Evolutionary conservation across 805 yeast species (phyloP).

Genomic region (Candida corydali): DNA sequence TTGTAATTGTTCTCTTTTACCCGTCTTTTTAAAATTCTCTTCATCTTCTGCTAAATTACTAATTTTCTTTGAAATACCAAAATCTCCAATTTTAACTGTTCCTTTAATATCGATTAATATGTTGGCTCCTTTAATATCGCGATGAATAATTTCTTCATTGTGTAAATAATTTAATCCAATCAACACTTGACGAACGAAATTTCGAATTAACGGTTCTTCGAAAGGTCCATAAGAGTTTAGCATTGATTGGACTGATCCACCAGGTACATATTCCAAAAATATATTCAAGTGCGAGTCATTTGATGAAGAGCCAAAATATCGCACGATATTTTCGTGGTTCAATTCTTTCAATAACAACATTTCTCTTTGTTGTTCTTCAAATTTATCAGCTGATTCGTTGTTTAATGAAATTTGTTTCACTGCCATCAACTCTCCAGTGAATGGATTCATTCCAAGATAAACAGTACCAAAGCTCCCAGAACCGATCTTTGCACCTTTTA

Average conservation of each 20-base stretch:
- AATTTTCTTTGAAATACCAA: conserved; percentile 65
- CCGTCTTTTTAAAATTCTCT: conserved; percentile 24
- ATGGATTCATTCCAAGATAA: conserved; percentile 83
- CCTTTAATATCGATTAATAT: conserved; percentile 78
- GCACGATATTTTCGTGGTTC: conserved; percentile 88
- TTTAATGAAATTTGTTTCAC: conserved; percentile 88
- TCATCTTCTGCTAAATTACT: conserved; percentile 21
- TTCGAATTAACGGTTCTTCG: conserved; percentile 70
- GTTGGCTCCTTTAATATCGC: conserved; percentile 89
- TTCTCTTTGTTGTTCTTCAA: conserved; percentile 76
- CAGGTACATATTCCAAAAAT: conserved; percentile 61
- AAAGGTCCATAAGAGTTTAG: conserved; percentile 71
- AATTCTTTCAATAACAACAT: conserved; percentile 72
- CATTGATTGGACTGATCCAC: conserved; percentile 60
- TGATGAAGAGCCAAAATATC: conserved; percentile 83
- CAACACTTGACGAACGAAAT: conserved; percentile 71
- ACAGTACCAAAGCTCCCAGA: conserved; percentile 95
- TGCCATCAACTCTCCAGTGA: conserved; percentile 95
- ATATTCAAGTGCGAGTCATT: conserved; percentile 73
- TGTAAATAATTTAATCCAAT: conserved; percentile 74
- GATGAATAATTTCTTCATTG: conserved; percentile 69
- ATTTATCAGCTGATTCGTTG: conserved; percentile 1
- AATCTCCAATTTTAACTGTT: conserved; percentile 79
- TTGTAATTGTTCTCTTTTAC: conserved; percentile 74
- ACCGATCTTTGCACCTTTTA: conserved; percentile 89